These are phyloP conservation scores for Rossbeevera mucosa DNA, from an alignment of 768 basidiomycete species.

Conservation along the genomic window DNA sequence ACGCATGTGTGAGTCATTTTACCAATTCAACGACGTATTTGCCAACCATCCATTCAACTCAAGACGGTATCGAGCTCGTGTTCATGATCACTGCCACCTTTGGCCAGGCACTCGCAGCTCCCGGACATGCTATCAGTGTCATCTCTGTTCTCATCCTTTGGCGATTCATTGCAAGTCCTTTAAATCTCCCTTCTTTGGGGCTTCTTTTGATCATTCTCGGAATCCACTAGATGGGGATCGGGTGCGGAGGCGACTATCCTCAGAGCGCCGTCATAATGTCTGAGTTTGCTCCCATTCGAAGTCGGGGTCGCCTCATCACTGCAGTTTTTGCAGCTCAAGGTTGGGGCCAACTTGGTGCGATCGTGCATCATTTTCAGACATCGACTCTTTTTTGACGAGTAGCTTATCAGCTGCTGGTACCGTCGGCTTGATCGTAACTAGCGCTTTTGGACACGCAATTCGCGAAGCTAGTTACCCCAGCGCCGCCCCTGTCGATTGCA, in stretches of 20 bases:
- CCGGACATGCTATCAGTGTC: constrained; percentile 55
- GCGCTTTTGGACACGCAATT: constrained; percentile 58
- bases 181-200: neutral
- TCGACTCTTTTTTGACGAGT: neutral
- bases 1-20: constrained; percentile 60
- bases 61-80: constrained; percentile 54
- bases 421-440: constrained; percentile 56
- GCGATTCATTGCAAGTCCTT: constrained; percentile 60
- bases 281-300: constrained; percentile 74
- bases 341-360: constrained; percentile 80
- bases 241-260: constrained; percentile 87
- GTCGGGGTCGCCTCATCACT: constrained; percentile 83
- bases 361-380: neutral
- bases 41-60: constrained; percentile 1
- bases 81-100: constrained; percentile 77
- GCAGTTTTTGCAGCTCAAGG: constrained; percentile 82
- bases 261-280: constrained; percentile 82
- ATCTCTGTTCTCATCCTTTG: constrained; percentile 73
- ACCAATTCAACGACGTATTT: neutral
- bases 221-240: constrained; percentile 57
- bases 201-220: neutral
- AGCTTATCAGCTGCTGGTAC: constrained; percentile 52
- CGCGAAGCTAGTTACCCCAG: constrained; percentile 37
- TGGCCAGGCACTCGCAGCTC: constrained; percentile 70
- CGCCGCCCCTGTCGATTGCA: constrained; percentile 58